A percentile compares a stretch with the other conserved stretches of the same genome.
phyloP scores from a whole-genome alignment of 2,329 filamentous ascomycete species.

The Allantophomopsis lycopodina region DNA sequence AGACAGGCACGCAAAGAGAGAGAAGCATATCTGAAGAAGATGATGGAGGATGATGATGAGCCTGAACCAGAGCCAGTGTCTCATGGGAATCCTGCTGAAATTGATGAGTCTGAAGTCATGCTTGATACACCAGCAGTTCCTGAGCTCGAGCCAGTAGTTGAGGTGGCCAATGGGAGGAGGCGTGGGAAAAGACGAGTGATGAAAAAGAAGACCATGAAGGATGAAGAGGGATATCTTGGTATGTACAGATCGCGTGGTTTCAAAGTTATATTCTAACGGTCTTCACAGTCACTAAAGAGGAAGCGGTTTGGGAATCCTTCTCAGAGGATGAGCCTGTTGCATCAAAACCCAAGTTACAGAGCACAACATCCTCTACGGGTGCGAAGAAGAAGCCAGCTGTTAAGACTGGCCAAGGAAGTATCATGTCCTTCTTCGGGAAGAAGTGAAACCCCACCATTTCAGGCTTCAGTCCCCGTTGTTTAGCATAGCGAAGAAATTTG shows the following conservation, averaged over 20 bases:
- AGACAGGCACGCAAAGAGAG: slow-evolving; percentile 42
- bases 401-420: slow-evolving; percentile 60
- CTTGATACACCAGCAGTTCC: no score
- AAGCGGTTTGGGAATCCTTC: slow-evolving; percentile 80
- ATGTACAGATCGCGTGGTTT: slow-evolving; percentile 19
- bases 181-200: slow-evolving; percentile 68
- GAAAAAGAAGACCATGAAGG: slow-evolving; percentile 77
- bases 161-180: slow-evolving; percentile 26
- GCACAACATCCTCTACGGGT: slow-evolving; percentile 24
- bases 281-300: slow-evolving; percentile 65
- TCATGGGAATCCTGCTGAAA: no score
- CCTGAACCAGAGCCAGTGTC: slow-evolving; percentile 16
- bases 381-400: slow-evolving; percentile 40
- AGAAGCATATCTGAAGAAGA: slow-evolving; percentile 51
- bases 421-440: slow-evolving; percentile 88
- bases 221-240: slow-evolving; percentile 86
- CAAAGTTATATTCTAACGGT: slow-evolving; percentile 4
- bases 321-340: slow-evolving; percentile 69
- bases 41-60: slow-evolving; percentile 64
- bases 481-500: no score
- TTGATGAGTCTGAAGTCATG: slow-evolving; percentile 30
- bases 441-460: slow-evolving; percentile 26
- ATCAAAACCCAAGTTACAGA: slow-evolving; percentile 36
- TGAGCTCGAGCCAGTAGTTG: neutral
- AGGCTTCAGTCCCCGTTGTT: no score